Evolutionary conservation across 495 filamentous ascomycete genomes (phyloP).

Genomic region (Filosporella fistucella): DNA sequence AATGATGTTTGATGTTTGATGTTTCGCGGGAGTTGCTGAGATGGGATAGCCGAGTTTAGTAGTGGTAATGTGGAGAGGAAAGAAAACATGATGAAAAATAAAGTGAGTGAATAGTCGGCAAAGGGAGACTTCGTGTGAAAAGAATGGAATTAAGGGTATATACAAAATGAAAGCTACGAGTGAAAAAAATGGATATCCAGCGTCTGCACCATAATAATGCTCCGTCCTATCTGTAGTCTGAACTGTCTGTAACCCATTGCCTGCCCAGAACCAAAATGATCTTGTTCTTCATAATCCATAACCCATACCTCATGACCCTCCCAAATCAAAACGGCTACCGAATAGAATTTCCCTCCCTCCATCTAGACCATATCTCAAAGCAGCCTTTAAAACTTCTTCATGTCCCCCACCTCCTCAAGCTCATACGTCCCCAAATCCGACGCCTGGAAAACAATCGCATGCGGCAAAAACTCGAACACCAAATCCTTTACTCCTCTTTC

Average conservation of each 20-base stretch:
- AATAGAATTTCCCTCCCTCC: too few relatives aligned
- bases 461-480: constrained; percentile 19
- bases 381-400: neutral
- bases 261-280: too few relatives aligned
- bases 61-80: neutral
- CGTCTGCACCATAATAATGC: neutral
- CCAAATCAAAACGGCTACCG: too few relatives aligned
- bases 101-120: neutral
- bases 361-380: neutral
- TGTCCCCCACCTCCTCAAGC: neutral
- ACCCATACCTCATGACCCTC: neutral
- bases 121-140: neutral
- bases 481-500: constrained; percentile 3
- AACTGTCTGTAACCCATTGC: too few relatives aligned
- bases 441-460: constrained; percentile 30
- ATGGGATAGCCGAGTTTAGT: neutral
- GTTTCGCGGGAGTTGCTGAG: neutral
- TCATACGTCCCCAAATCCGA: neutral
- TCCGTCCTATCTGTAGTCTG: too few relatives aligned
- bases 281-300: neutral
- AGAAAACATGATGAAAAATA: neutral
- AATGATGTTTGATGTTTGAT: neutral
- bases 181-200: neutral
- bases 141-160: neutral
- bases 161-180: neutral